Evolutionary conservation across 2,329 filamentous ascomycete species (phyloP), one percentile per base, ranked within the genome.

Genomic region (Diplocarpon rosae): DNA sequence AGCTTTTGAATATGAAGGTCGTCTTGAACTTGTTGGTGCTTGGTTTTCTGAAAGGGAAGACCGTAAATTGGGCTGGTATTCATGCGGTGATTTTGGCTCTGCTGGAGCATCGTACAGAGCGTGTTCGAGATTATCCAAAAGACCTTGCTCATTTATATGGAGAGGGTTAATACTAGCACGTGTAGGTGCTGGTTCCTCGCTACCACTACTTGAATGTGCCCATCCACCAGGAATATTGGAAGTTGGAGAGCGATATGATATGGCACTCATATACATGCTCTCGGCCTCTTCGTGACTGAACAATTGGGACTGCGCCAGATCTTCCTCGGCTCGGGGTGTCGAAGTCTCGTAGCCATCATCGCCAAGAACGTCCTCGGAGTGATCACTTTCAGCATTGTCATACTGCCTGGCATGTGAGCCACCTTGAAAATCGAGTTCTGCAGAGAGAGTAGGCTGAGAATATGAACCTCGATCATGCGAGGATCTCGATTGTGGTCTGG

Each of bases 201-300:
- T 53, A 11, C 42, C 49, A 32, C 46, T 48, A 39, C 50, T 50
- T 20, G 54, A 53, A 31, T 43, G 29, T 35, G 43, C 41, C 59
- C 59, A 60, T 11, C 50, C 53, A 31, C 57, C 58, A 38, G 58
- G 56, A 30, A 58, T 40, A 29, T 39, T 53, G 8, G 45, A 39
- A 6, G 49, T 29, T 13, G 52, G 53, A 17, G 55, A 54, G n/a
- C 38, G 48, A 44, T 62, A 65, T 2, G 78, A 81, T 41, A 82
- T 74, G 1, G 78, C 78, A 50, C 78, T 90, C 79, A 88, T 81
- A 56, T 92, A 93, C 80, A 93, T 85, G 61, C 86, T 92, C 58
- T 86, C 80, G 0, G 84, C 85, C 50, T 90, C 84, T 49, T 87
- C 83, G 47, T 87, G 83, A 30, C 76, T 86, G 57, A 84, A 90